Evolutionary conservation across 192 early-diverging fungal genomes (phyloP).

Genomic region (Kickxella alabastrina): DNA sequence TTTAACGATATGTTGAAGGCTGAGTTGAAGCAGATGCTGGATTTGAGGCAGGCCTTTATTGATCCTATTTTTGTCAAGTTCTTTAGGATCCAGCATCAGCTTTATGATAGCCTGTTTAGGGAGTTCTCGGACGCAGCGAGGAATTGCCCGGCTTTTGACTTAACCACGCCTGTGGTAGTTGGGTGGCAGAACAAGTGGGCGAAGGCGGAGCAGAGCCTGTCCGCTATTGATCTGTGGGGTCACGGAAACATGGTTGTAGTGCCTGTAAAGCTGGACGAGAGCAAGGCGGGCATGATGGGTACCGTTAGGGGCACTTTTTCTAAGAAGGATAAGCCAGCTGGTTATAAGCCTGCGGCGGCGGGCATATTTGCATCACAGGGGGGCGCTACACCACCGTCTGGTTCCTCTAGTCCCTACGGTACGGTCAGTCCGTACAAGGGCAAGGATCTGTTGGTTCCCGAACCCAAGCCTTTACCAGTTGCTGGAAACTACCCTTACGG

Average conservation of each 20-base stretch:
- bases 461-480: neutral
- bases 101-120: constrained; percentile 66
- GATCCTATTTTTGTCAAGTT: constrained; percentile 84
- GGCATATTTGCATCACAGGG: constrained; percentile 16
- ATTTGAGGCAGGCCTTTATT: constrained; percentile 68
- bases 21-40: constrained; percentile 78
- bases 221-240: constrained; percentile 34
- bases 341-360: constrained; percentile 17
- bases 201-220: constrained; percentile 18
- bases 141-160: constrained; percentile 56
- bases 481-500: neutral
- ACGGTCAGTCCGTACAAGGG: neutral
- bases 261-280: constrained; percentile 26
- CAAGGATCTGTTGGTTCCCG: neutral
- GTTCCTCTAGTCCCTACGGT: neutral
- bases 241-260: constrained; percentile 26
- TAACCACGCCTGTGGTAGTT: constrained; percentile 33
- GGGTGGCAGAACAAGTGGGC: constrained; percentile 45
- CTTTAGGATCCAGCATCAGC: constrained; percentile 77
- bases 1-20: constrained; percentile 77
- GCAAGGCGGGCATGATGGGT: constrained; percentile 25
- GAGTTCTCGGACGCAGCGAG: constrained; percentile 56
- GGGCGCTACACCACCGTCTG: neutral
- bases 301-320: constrained; percentile 42
- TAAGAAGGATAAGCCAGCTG: constrained; percentile 45